Evolutionary conservation across 495 filamentous ascomycete genomes (phyloP).

Genomic region (Xylaria palmicola): DNA sequence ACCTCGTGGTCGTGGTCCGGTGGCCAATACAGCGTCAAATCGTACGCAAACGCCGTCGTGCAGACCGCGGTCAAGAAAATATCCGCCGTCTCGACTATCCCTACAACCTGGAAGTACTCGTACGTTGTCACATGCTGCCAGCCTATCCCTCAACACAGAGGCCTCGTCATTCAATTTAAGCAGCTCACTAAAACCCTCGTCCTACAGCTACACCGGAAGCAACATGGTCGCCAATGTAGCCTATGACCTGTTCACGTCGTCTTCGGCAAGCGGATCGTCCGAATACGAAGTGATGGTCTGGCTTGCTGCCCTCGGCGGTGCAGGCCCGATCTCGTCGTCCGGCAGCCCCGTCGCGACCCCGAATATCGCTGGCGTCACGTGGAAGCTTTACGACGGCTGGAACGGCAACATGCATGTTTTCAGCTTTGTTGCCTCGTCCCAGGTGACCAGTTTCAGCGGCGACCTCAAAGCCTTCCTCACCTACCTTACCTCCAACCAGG

Average conservation of each 20-base stretch:
- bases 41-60: slow-evolving; percentile 55
- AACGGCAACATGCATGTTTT: slow-evolving; percentile 59
- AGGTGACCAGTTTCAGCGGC: slow-evolving; percentile 51
- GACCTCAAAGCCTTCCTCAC: slow-evolving; percentile 57
- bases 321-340: slow-evolving; percentile 61
- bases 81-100: slow-evolving; percentile 51
- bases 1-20: slow-evolving; percentile 60
- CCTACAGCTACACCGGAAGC: slow-evolving; percentile 53
- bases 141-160: not conserved
- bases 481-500: slow-evolving; percentile 53
- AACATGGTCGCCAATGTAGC: slow-evolving; percentile 60
- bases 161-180: not conserved
- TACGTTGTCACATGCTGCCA: slow-evolving; percentile 25
- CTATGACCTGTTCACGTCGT: slow-evolving; percentile 63
- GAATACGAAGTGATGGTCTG: slow-evolving; percentile 75
- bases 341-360: slow-evolving; percentile 54
- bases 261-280: slow-evolving; percentile 41
- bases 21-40: slow-evolving; percentile 54
- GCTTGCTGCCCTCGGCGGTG: slow-evolving; percentile 61
- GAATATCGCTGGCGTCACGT: slow-evolving; percentile 50
- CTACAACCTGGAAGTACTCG: slow-evolving; percentile 55
- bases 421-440: slow-evolving; percentile 56
- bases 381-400: slow-evolving; percentile 56
- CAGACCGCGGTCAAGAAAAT: slow-evolving; percentile 46
- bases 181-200: not conserved